phyloP scores from a whole-genome alignment of 306 rosid species.

The Herpetospermum pedunculosum region DNA sequence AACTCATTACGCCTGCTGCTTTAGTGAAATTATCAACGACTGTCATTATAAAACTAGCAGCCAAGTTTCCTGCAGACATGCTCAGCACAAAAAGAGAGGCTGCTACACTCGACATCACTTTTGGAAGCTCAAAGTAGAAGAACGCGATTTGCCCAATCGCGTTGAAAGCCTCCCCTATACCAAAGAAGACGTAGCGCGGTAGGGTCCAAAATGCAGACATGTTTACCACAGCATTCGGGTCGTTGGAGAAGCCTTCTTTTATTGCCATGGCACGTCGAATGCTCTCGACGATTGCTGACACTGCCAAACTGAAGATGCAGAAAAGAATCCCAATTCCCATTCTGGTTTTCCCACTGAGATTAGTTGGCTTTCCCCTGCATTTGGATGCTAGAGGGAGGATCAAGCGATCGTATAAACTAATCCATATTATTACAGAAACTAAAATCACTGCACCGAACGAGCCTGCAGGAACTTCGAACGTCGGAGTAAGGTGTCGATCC shows the following conservation, averaged over 20 bases:
- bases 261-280: constrained; percentile 16
- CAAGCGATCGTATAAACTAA: constrained; percentile 5
- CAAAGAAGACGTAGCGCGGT: neutral
- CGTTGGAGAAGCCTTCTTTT: constrained; percentile 13
- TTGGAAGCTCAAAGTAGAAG: constrained; percentile 13
- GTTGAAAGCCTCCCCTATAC: constrained; percentile 13
- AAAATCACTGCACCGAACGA: neutral
- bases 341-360: constrained; percentile 15
- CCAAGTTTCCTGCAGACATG: constrained; percentile 2
- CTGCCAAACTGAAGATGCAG: neutral
- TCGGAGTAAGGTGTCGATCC: constrained; percentile 16
- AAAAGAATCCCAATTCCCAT: constrained; percentile 21
- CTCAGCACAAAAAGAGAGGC: constrained; percentile 1
- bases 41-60: constrained; percentile 9
- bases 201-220: constrained; percentile 22
- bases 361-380: neutral
- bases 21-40: constrained; percentile 14
- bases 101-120: constrained; percentile 18
- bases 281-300: constrained; percentile 14
- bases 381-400: constrained; percentile 17
- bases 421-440: constrained; percentile 3
- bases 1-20: constrained; percentile 28
- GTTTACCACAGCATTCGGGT: constrained; percentile 17
- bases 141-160: constrained; percentile 20
- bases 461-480: constrained; percentile 18